phyloP scores from a whole-genome alignment of 345 rosid genomes.

The Aegle marmelos region DNA sequence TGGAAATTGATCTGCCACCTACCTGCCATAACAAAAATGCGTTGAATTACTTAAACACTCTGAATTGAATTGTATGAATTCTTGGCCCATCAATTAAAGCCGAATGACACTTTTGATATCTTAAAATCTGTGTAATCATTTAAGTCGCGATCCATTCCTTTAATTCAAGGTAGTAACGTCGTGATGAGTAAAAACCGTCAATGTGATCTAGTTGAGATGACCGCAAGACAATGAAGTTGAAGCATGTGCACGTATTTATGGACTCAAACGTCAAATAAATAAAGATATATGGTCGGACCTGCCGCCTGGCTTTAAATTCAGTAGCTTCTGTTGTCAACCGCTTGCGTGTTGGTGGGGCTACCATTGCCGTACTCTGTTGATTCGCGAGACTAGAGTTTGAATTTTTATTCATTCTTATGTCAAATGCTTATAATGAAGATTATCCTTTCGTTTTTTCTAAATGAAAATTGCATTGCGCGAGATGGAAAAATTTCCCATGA shows the following conservation, averaged over 20 bases:
- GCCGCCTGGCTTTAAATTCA: neutral
- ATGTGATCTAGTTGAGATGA: conserved; percentile 1
- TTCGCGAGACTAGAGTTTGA: too few relatives aligned
- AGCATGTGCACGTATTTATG: too few relatives aligned
- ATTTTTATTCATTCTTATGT: neutral
- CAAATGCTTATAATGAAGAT: neutral
- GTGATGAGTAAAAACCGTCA: neutral
- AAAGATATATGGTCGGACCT: neutral
- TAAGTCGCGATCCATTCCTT: neutral
- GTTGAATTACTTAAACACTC: neutral
- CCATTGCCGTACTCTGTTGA: neutral
- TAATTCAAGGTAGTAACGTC: too few relatives aligned
- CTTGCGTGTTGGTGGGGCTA: neutral
- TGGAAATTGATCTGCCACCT: neutral
- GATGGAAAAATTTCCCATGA: too few relatives aligned
- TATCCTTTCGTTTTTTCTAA: neutral
- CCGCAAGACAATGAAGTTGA: neutral
- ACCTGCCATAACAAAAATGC: neutral
- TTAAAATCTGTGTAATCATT: neutral
- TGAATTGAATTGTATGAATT: neutral
- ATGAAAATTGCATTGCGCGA: neutral
- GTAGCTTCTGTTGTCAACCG: neutral
- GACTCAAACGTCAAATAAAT: too few relatives aligned
- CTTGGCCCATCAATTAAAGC: too few relatives aligned
- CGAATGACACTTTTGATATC: neutral